Percentiles rank a stretch among this genome's conserved stretches.
phyloP scores from a whole-genome alignment of 352 stramenopile species.

The Pythium pyrilobum region DNA sequence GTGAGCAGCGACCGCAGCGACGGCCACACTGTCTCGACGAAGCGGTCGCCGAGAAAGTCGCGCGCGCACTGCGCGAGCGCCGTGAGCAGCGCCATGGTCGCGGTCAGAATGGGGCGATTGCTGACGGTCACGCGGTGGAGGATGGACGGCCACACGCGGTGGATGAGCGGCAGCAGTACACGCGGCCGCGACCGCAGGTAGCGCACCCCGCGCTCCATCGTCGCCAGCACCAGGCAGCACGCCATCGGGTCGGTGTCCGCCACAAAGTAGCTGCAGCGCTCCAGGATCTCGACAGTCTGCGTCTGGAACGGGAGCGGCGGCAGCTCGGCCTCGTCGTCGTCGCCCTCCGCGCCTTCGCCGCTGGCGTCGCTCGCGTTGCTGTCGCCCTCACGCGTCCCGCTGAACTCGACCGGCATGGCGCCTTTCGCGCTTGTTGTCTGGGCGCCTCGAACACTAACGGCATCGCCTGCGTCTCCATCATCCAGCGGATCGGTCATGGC shows the following conservation, averaged over 20 bases:
- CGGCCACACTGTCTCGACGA: slow-evolving; percentile 80
- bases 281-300: slow-evolving; percentile 67
- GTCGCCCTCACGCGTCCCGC: slow-evolving; percentile 32
- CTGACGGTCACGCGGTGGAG: slow-evolving; percentile 46
- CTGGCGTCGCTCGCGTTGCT: slow-evolving; percentile 9
- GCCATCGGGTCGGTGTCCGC: slow-evolving; percentile 58
- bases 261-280: slow-evolving; percentile 74
- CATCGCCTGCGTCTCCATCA: background rate
- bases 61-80: slow-evolving; percentile 47
- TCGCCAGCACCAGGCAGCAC: slow-evolving; percentile 66
- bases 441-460: background rate
- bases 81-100: slow-evolving; percentile 42
- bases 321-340: slow-evolving; percentile 23
- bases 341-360: background rate
- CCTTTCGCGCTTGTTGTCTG: slow-evolving; percentile 30
- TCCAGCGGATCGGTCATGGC: slow-evolving; percentile 23
- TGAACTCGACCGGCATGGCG: slow-evolving; percentile 68
- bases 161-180: slow-evolving; percentile 67
- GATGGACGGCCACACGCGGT: slow-evolving; percentile 69
- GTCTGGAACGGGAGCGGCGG: slow-evolving; percentile 31
- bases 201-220: slow-evolving; percentile 58
- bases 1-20: slow-evolving; percentile 36
- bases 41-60: slow-evolving; percentile 78
- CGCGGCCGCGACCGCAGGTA: slow-evolving; percentile 38
- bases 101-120: slow-evolving; percentile 61